A percentile compares a stretch with the other conserved stretches of the same genome.
Conservation (phyloP, 345 rosid species). For the Iberis pinnata region DNA sequence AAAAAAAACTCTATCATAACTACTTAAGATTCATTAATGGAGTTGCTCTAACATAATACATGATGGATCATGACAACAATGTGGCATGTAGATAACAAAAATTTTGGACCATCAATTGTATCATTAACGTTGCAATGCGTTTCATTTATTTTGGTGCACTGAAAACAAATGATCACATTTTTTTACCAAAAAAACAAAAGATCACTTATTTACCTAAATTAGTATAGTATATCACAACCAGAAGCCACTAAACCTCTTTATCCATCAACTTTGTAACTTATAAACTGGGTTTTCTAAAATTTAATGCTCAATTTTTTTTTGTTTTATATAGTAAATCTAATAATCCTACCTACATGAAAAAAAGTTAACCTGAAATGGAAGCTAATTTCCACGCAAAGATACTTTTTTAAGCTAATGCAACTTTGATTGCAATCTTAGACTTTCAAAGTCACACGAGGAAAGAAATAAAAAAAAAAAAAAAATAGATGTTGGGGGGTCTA, state of each 20-base stretch:
- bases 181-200: background rate
- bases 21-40: too few relatives aligned
- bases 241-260: conserved; percentile 1
- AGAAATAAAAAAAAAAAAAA: too few relatives aligned
- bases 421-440: conserved; percentile 8
- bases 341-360: too few relatives aligned
- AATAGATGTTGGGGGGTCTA: conserved; percentile 27
- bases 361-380: too few relatives aligned
- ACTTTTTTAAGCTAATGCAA: conserved; percentile 4
- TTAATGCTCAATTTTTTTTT: background rate
- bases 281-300: background rate
- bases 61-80: conserved; percentile 26
- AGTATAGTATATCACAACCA: conserved; percentile 8
- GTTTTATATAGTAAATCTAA: too few relatives aligned
- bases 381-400: background rate
- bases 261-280: background rate
- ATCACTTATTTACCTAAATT: background rate
- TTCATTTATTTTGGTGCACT: conserved; percentile 1
- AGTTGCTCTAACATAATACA: conserved; percentile 16
- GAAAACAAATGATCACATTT: too few relatives aligned
- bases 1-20: too few relatives aligned
- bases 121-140: conserved; percentile 24
- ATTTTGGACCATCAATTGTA: conserved; percentile 22
- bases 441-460: conserved; percentile 5
- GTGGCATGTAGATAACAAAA: conserved; percentile 30